Evolutionary conservation across 2,329 filamentous ascomycete species (phyloP), one percentile per base, ranked within the genome.

Genomic region (Tolypocladium tropicale): DNA sequence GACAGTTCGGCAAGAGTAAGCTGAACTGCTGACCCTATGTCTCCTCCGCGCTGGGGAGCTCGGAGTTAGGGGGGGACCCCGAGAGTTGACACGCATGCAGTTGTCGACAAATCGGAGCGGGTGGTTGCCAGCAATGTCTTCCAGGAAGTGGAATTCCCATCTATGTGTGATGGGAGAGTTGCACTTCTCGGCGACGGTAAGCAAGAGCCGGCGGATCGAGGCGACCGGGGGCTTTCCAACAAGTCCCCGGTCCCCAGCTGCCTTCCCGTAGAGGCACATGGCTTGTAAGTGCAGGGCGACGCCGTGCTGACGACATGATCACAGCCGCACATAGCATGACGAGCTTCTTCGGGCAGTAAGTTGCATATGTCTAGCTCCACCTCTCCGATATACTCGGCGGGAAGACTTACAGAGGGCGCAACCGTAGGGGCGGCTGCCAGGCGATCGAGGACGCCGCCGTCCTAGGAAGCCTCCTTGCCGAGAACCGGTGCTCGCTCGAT

Each of bases 241-340:
- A 43, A 43, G n/a, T 23, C 21, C 39, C 39, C 21, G 39, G 39
- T 12, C 23, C n/a, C 39, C 39, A 23, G 12, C 39, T 23, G 39
- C 10, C 10, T 18, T 23, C 23, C 39, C 10, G n/a, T 43, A 10
- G 21, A 11, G 39, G 4, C 1, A 23, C 39, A n/a, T 23, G n/a
- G 9, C 39, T 23, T 43, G 39, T 43, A 43, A 43, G 39, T 43
- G 39, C 39, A 21, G 39, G 48, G 48, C 23, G 30, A n/a, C 18
- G n/a, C n/a, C n/a, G 30, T n/a, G 46, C 34, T 33, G 25, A 28
- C 49, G 11, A 14, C 33, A 2, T 49, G 37, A 23, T n/a, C 32
- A 37, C 53, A 62, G 60, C 60, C 41, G 60, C 57, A n/a, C 60
- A 62, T 39, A 57, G 55, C 55, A 62, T 62, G 60, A 59, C 58